Percentiles rank a stretch among this genome's conserved stretches.
phyloP scores from a whole-genome alignment of 129 eudicot species.

The Flaveria linearis region DNA sequence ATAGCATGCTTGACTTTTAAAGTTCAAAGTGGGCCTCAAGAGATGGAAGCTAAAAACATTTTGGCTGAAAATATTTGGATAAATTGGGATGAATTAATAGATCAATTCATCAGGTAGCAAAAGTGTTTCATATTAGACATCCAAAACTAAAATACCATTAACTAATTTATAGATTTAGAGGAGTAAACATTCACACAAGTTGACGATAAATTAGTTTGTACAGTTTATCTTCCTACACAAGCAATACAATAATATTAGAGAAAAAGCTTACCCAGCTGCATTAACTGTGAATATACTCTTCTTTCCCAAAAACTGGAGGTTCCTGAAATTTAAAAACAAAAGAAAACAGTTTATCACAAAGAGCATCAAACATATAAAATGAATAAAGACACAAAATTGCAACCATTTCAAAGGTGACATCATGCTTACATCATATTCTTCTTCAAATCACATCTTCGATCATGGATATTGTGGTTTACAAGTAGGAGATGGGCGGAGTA shows the following conservation, averaged over 20 bases:
- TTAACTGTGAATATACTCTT: slow-evolving; percentile 68
- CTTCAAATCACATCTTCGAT: slow-evolving; percentile 76
- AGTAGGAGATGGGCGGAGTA: slow-evolving; percentile 77
- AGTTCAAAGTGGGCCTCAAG: neutral
- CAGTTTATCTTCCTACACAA: neutral
- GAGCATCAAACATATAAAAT: neutral
- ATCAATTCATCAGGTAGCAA: neutral
- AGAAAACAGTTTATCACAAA: neutral
- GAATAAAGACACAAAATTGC: neutral
- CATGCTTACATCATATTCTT: slow-evolving; percentile 80
- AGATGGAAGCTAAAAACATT: neutral
- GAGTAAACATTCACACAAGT: neutral
- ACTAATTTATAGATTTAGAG: slow-evolving; percentile 7
- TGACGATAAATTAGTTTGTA: neutral
- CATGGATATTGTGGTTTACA: slow-evolving; percentile 61
- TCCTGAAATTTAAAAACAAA: slow-evolving; percentile 46
- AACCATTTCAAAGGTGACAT: neutral
- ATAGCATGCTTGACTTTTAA: neutral
- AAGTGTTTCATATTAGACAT: neutral
- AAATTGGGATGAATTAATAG: neutral
- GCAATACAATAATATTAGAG: neutral
- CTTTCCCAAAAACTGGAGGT: slow-evolving; percentile 94
- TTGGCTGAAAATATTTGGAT: neutral
- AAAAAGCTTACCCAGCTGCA: slow-evolving; percentile 68
- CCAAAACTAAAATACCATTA: neutral